phyloP scores from a whole-genome alignment of 768 basidiomycete species.

The Termitomyces eurrhizus region DNA sequence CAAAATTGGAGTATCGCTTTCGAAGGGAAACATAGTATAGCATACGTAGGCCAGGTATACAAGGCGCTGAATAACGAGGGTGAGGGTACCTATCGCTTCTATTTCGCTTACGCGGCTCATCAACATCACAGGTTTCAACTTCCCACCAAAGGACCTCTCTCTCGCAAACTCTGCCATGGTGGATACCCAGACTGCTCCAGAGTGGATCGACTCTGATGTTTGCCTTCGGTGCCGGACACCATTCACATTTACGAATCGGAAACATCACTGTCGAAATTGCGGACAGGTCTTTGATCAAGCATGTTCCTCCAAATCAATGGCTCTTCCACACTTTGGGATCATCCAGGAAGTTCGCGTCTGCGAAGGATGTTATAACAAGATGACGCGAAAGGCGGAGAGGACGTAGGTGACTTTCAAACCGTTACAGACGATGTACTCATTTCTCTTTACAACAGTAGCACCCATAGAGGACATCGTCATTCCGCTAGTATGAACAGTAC shows the following conservation, averaged over 20 bases:
- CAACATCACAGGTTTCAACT: conserved; percentile 58
- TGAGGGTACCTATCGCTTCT: conserved; percentile 25
- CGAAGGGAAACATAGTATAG: conserved; percentile 69
- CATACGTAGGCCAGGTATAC: conserved; percentile 79
- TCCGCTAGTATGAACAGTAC: conserved; percentile 51
- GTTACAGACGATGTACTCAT: neutral
- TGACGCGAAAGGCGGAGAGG: conserved; percentile 61
- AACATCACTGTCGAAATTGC: conserved; percentile 98
- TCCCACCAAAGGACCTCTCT: conserved; percentile 76
- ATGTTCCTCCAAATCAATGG: conserved; percentile 81
- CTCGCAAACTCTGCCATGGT: conserved; percentile 80
- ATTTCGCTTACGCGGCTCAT: conserved; percentile 5
- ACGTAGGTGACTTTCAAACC: conserved; percentile 31
- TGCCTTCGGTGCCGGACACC: conserved; percentile 89
- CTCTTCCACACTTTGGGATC: conserved; percentile 93
- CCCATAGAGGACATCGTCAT: conserved; percentile 50
- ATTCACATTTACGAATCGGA: conserved; percentile 94
- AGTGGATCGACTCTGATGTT: conserved; percentile 96
- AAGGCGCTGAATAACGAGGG: conserved; percentile 74
- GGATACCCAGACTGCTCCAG: conserved; percentile 87
- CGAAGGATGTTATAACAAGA: conserved; percentile 82
- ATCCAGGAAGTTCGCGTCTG: conserved; percentile 91
- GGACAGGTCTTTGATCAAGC: conserved; percentile 94
- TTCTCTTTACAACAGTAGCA: conserved; percentile 13
- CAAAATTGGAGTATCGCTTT: conserved; percentile 95